phyloP scores from a whole-genome alignment of 2,329 filamentous ascomycete genomes.

The Pochonia chlamydosporia region DNA sequence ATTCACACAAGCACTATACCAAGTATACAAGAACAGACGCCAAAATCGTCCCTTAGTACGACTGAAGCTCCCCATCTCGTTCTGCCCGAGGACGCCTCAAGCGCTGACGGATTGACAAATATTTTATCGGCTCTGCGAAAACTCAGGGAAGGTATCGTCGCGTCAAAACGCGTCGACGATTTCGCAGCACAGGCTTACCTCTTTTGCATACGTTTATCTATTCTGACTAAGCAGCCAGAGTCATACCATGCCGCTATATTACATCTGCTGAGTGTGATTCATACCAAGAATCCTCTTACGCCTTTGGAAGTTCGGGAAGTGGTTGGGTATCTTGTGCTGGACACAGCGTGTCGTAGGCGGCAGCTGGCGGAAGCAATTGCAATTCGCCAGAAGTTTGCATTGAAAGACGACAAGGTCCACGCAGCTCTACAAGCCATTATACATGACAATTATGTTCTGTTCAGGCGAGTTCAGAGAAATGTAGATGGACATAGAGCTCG shows the following conservation, averaged over 20 bases:
- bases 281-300: constrained; percentile 62
- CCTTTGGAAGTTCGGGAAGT: constrained; percentile 72
- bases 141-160: constrained; percentile 82
- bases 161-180: constrained; percentile 65
- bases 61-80: constrained; percentile 3
- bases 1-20: constrained; percentile 1
- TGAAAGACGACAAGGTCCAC: constrained; percentile 65
- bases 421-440: constrained; percentile 63
- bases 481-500: constrained; percentile 77
- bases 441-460: constrained; percentile 76
- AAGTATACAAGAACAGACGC: background rate
- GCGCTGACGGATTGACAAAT: constrained; percentile 61
- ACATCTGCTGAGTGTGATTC: constrained; percentile 68
- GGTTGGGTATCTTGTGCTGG: constrained; percentile 74
- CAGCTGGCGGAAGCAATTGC: constrained; percentile 69
- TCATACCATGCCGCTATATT: constrained; percentile 86
- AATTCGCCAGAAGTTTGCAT: constrained; percentile 53
- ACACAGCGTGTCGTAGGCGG: constrained; percentile 77
- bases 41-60: background rate
- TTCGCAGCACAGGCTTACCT: constrained; percentile 89
- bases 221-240: constrained; percentile 76
- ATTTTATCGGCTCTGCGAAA: constrained; percentile 85
- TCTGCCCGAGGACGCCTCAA: constrained; percentile 19
- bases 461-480: constrained; percentile 62
- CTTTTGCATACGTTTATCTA: constrained; percentile 80